phyloP scores from a whole-genome alignment of 305 asterid species.

The Rubia balearica region DNA sequence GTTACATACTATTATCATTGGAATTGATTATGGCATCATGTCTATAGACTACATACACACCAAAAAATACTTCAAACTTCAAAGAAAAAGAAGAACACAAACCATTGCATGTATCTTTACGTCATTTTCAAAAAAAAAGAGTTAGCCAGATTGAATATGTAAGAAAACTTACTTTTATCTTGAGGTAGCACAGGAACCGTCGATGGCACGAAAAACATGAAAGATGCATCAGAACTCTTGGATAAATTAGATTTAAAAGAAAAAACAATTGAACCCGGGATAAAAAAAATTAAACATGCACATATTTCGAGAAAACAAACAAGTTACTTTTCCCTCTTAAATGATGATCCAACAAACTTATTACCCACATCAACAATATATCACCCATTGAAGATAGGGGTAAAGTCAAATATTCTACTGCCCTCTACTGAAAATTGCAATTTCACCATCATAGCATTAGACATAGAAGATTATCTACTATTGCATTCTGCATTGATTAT shows the following conservation, averaged over 20 bases:
- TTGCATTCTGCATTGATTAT: background rate
- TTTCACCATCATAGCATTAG: background rate
- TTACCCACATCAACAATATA: background rate
- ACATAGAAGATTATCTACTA: background rate
- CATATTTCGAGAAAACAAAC: background rate
- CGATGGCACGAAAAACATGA: constrained; percentile 9
- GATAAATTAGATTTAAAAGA: background rate
- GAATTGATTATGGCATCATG: background rate
- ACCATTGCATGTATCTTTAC: background rate
- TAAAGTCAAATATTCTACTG: background rate
- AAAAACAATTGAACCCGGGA: background rate
- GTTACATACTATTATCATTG: background rate
- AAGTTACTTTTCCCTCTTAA: background rate
- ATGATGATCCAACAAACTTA: background rate
- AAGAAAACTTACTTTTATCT: constrained; percentile 13
- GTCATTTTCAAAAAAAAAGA: background rate
- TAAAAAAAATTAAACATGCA: background rate
- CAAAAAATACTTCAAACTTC: background rate
- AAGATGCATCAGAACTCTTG: constrained; percentile 1
- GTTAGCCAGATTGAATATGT: background rate
- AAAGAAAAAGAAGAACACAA: background rate
- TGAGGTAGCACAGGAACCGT: constrained; percentile 14
- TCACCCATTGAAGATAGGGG: background rate
- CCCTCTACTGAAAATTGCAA: background rate
- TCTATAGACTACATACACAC: background rate